Percentiles rank a stretch among this genome's conserved stretches.
Evolutionary conservation across 2,329 filamentous ascomycete species (phyloP).

Genomic region (Rhytidhysteron rufulum): DNA sequence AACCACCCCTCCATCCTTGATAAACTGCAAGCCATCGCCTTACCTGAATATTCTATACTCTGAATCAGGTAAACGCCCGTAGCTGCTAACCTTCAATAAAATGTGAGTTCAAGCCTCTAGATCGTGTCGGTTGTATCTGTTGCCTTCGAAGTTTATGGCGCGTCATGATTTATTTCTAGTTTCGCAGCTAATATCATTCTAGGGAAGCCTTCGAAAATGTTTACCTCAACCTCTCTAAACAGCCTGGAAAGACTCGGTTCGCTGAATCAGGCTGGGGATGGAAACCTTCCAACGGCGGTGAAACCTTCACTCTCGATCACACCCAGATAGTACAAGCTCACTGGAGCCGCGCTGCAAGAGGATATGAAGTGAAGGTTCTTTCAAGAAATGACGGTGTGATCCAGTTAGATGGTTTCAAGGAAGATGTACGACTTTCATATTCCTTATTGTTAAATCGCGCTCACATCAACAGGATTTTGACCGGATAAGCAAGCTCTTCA

Average conservation of each 20-base stretch:
- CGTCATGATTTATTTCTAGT: no score
- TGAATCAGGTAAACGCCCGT: no score
- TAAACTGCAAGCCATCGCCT: no score
- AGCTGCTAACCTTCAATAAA: no score
- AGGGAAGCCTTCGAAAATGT: conserved; percentile 97
- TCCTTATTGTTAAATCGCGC: background rate
- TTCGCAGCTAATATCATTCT: background rate
- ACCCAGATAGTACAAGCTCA: conserved; percentile 81
- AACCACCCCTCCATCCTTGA: no score
- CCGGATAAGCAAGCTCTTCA: conserved; percentile 86
- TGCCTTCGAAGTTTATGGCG: no score
- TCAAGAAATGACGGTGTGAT: conserved; percentile 80
- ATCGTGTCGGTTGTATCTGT: no score
- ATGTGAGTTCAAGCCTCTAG: no score
- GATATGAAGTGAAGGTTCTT: conserved; percentile 89
- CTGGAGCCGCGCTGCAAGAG: conserved; percentile 90
- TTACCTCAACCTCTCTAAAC: conserved; percentile 90
- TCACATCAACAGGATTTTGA: conserved; percentile 69
- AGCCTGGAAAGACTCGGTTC: conserved; percentile 88
- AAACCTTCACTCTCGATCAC: conserved; percentile 90
- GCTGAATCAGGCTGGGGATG: conserved; percentile 92
- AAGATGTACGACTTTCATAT: conserved; percentile 57
- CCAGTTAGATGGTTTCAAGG: conserved; percentile 91
- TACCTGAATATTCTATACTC: no score
- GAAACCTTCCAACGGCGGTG: conserved; percentile 83